Evolutionary conservation across 495 filamentous ascomycete species (phyloP), one percentile per base, ranked within the genome.

Genomic region (Penicillium canariense): DNA sequence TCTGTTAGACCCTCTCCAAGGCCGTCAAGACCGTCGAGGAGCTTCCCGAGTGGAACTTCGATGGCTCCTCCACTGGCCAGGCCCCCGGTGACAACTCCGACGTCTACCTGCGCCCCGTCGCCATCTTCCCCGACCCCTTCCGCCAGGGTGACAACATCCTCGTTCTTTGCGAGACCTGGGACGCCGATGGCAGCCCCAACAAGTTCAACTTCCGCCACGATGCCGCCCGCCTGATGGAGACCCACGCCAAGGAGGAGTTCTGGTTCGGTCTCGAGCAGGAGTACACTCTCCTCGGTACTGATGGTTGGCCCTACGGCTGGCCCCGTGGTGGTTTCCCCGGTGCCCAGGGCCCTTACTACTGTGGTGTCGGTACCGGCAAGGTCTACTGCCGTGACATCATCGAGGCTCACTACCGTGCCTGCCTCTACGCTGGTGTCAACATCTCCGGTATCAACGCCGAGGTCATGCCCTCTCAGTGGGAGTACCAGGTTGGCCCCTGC

Each of bases 251-350:
- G 56, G 87, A 91, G 69, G 76, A 87, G 72, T 91, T 91, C 67
- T 97, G 92, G 94, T 98, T 97, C 74, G 94, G 94, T 80, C 87
- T 98, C 15, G 94, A 98, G 81, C 94, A 98, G 70, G 95, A 97
- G 71, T 92, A 96, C 79, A 96, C 91, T 35, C 84, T 96, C 38
- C 90, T 97, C 64, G 93, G 92, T 68, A 79, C 84, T 61, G 82
- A 83, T 64, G 89, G 89, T 68, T 87, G 89, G 75, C 94, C 94
- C 22, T 77, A 94, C 68, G 94, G 94, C 73, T 98, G 94, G 93
- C 93, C 93, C 69, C 85, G 84, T 78, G 88, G 88, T 67, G 95
- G 95, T 76, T 98, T 87, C 88, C 94, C 94, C 54, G 94, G 90
- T 74, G 88, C 90, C 56, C 95, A 98, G 77, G 94, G 94, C 58